Evolutionary conservation across 2,329 filamentous ascomycete species (phyloP).

Genomic region (Venturia asperata): DNA sequence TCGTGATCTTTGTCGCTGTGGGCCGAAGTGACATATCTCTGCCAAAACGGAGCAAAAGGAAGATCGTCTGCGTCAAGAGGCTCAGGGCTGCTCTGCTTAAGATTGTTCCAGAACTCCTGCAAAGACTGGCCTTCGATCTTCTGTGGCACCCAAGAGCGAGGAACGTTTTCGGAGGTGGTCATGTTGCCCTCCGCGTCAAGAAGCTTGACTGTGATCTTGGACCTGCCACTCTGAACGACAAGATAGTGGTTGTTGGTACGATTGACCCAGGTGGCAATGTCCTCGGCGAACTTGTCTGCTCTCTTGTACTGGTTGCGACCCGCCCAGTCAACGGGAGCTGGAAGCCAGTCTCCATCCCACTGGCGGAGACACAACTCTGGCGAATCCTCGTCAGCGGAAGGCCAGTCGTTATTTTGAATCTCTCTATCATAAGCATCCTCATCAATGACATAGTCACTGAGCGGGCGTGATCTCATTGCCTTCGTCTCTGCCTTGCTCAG

Average conservation of each 20-base stretch:
- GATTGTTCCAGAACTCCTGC: constrained; percentile 27
- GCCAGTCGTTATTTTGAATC: constrained; percentile 7
- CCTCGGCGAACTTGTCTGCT: constrained; percentile 28
- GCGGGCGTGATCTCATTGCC: background rate
- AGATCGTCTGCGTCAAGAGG: constrained; percentile 4
- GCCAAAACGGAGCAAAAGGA: constrained; percentile 5
- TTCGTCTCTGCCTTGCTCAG: constrained; percentile 14
- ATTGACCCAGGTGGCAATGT: constrained; percentile 30
- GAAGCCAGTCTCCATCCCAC: constrained; percentile 41
- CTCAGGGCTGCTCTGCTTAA: constrained; percentile 19
- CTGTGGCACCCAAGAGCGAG: constrained; percentile 29
- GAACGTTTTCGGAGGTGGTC: constrained; percentile 22
- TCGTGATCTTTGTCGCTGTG: background rate
- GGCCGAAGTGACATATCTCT: background rate
- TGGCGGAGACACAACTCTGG: constrained; percentile 27
- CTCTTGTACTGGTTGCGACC: constrained; percentile 28
- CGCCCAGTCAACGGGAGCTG: constrained; percentile 43
- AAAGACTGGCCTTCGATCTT: constrained; percentile 23
- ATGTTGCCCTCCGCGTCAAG: background rate
- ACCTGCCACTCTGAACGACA: constrained; percentile 15
- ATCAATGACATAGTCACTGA: background rate
- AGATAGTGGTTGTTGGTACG: constrained; percentile 21
- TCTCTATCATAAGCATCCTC: background rate
- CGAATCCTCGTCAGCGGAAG: background rate
- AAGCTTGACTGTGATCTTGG: background rate